Conservation (phyloP, 345 rosid genomes). For the Geranium rotundifolium region DNA sequence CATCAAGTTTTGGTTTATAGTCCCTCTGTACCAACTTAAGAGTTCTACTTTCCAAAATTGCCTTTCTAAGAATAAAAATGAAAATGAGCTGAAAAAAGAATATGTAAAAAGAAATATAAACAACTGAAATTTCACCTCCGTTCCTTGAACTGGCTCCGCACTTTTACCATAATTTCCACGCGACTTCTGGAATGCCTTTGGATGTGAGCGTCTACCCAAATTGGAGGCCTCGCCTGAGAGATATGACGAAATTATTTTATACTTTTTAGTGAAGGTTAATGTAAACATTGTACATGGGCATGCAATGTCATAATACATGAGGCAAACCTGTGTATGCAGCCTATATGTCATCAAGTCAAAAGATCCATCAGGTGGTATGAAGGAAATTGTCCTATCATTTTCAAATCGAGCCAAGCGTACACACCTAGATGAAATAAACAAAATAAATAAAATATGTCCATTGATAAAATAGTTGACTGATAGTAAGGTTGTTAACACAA, state of each 20-base stretch:
- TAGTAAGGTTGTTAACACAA: too few species aligned
- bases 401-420: constrained; percentile 76
- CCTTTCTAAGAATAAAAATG: too few species aligned
- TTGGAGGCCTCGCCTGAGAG: constrained; percentile 57
- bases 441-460: not conserved
- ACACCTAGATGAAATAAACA: constrained; percentile 30
- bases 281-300: too few species aligned
- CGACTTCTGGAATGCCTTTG: constrained; percentile 71
- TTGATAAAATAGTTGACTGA: not conserved
- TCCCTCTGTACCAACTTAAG: too few species aligned
- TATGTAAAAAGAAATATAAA: too few species aligned
- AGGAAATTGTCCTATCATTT: constrained; percentile 64
- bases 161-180: constrained; percentile 55
- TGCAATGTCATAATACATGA: not conserved
- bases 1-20: too few species aligned
- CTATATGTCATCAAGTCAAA: constrained; percentile 75
- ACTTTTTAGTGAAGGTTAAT: not conserved
- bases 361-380: constrained; percentile 71
- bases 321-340: constrained; percentile 57
- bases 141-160: constrained; percentile 64
- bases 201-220: constrained; percentile 72
- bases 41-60: too few species aligned
- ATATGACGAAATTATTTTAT: not conserved
- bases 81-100: constrained; percentile 10
- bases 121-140: constrained; percentile 35